Base-by-base conservation (phyloP, 1,284 basidiomycete species). In the Athelia sp. region DNA sequence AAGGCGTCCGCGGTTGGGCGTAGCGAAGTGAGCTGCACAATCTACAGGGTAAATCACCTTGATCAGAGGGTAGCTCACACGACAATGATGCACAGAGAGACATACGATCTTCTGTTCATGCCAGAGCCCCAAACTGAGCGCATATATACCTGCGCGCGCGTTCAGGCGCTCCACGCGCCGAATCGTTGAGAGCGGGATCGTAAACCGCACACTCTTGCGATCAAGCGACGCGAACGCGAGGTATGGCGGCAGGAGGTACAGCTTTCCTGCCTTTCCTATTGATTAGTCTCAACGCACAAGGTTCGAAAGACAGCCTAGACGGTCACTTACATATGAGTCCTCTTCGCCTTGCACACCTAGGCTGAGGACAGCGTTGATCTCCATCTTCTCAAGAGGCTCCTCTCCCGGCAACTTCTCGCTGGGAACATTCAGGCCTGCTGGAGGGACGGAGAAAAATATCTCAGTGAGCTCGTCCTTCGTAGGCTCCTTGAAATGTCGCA, bases 21-120 rank as follows among this genome's bases (percentile, higher is more conserved):
- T n/a, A 99, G 78, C 1, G 94, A 93, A 8, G 97, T 98, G 50
- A 99, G 73, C 72, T 99, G 96, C 1, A 99, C 81, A 56, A 98
- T 89, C 94, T 97, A 50, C 11, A n/a, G n/a, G n/a, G n/a, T n/a
- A n/a, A n/a, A n/a, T n/a, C n/a, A n/a, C n/a, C n/a, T n/a, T n/a
- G n/a, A n/a, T n/a, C n/a, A n/a, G n/a, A n/a, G n/a, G n/a, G n/a
- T n/a, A n/a, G n/a, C n/a, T n/a, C 23, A 8, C 50, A 36, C 21
- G 22, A 46, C 2, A 38, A 40, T 14, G 52, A 50, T 50, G 59
- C 13, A 58, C 38, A 18, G n/a, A n/a, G 26, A n/a, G 10, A 79
- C 90, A 57, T 54, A 95, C 93, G 60, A 98, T 90, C 74, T 97
- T 91, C 78, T 92, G 85, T 43, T 91, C 89, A 65, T 98, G 93